phyloP scores from a whole-genome alignment of 306 rosid species.

The Malus sieversii region DNA sequence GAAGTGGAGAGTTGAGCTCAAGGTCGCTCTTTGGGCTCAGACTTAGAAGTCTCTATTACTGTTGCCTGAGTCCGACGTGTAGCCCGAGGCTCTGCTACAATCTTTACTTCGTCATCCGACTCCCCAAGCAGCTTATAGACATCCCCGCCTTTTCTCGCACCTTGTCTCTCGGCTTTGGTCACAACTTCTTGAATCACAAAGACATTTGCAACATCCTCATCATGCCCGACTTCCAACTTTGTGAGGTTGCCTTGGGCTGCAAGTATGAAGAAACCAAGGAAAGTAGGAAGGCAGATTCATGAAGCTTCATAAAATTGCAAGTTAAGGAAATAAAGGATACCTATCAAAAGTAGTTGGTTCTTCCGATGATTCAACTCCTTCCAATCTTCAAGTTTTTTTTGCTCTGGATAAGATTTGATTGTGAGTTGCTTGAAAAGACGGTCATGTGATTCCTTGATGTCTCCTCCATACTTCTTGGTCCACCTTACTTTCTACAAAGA shows the following conservation, averaged over 20 bases:
- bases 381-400: fast-evolving
- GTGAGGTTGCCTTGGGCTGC: fast-evolving
- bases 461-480: no score
- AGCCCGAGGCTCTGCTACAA: fast-evolving
- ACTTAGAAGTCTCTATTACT: no score
- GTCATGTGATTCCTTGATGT: fast-evolving
- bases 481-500: fast-evolving
- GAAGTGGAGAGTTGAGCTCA: fast-evolving
- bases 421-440: fast-evolving
- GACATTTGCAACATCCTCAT: no score
- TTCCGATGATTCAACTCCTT: no score
- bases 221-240: no score
- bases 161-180: no score
- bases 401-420: no score
- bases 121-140: fast-evolving
- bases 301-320: no score
- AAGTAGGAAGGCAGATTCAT: fast-evolving
- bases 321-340: no score
- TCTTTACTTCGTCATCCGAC: fast-evolving
- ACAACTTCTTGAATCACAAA: fast-evolving
- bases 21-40: no score
- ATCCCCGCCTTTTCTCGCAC: fast-evolving
- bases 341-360: no score
- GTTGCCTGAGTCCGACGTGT: fast-evolving
- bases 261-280: no score